A percentile compares a stretch with the other conserved stretches of the same genome.
phyloP scores from a whole-genome alignment of 257 asterid species.

The Apocynum venetum region DNA sequence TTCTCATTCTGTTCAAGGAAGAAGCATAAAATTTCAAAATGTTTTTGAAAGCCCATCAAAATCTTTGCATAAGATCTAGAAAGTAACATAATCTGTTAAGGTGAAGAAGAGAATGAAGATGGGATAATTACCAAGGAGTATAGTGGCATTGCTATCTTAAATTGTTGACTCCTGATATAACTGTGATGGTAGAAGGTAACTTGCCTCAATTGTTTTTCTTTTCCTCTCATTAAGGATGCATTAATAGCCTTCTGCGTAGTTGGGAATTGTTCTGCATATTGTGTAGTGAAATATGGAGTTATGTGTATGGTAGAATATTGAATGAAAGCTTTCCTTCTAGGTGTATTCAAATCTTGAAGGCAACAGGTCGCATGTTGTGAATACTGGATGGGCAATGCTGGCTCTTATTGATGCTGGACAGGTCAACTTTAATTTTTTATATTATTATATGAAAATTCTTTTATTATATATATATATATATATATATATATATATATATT shows the following conservation, averaged over 20 bases:
- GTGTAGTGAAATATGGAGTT: not conserved
- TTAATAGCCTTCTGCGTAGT: not conserved
- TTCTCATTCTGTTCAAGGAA: not conserved
- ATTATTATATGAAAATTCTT: not conserved
- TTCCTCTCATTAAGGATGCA: not conserved
- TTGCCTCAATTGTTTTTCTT: not conserved
- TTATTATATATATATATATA: too few relatives aligned
- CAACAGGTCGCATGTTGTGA: conserved; percentile 76
- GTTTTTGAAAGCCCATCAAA: not conserved
- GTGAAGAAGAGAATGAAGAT: not conserved
- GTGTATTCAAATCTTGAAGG: conserved; percentile 86
- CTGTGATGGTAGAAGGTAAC: not conserved
- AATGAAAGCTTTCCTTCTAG: conserved; percentile 36
- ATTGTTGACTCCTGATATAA: not conserved
- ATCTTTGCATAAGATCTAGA: not conserved
- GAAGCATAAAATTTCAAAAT: not conserved
- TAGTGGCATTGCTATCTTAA: not conserved
- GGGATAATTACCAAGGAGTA: conserved; percentile 2
- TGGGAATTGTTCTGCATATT: not conserved
- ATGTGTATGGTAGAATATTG: conserved; percentile 4
- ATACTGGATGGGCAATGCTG: conserved; percentile 90
- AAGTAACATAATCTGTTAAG: not conserved
- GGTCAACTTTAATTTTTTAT: conserved; percentile 31
- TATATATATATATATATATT: not conserved
- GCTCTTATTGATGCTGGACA: conserved; percentile 88